Percentiles rank a stretch among this genome's conserved stretches.
These are phyloP conservation scores for Exophiala bonariae DNA, from an alignment of 2,329 filamentous ascomycete species.

Conservation along the genomic window DNA sequence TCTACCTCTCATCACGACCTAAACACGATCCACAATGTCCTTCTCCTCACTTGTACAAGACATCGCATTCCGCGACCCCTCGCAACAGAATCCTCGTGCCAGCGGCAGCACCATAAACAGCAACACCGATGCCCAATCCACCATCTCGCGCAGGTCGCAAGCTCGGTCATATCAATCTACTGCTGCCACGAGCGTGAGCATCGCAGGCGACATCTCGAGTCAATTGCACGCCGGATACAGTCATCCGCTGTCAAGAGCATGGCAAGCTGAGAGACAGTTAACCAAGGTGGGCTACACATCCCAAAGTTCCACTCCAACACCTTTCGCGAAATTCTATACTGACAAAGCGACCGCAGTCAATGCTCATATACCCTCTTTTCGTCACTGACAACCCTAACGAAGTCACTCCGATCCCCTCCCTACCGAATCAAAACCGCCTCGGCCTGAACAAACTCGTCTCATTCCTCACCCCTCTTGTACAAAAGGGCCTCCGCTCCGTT, in stretches of 20 bases:
- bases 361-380: conserved; percentile 98
- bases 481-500: conserved; percentile 86
- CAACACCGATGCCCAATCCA: conserved; percentile 43
- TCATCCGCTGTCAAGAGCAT: conserved; percentile 74
- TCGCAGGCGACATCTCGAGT: conserved; percentile 70
- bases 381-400: conserved; percentile 93
- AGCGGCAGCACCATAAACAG: conserved; percentile 19
- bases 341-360: conserved; percentile 62
- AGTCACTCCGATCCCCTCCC: conserved; percentile 82
- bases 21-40: conserved; percentile 43
- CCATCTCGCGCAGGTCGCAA: conserved; percentile 39
- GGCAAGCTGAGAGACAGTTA: conserved; percentile 82
- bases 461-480: conserved; percentile 81
- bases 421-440: conserved; percentile 86
- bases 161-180: conserved; percentile 49
- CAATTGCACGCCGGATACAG: conserved; percentile 82
- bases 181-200: conserved; percentile 51
- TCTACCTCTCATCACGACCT: background rate
- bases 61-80: conserved; percentile 45
- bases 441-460: conserved; percentile 83
- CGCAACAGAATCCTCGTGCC: conserved; percentile 20
- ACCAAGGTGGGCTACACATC: conserved; percentile 64
- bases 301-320: background rate
- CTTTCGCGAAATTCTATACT: background rate
- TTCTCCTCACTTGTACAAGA: conserved; percentile 53